phyloP scores from a whole-genome alignment of 208 protist genomes.

The Porcisia hertigi region DNA sequence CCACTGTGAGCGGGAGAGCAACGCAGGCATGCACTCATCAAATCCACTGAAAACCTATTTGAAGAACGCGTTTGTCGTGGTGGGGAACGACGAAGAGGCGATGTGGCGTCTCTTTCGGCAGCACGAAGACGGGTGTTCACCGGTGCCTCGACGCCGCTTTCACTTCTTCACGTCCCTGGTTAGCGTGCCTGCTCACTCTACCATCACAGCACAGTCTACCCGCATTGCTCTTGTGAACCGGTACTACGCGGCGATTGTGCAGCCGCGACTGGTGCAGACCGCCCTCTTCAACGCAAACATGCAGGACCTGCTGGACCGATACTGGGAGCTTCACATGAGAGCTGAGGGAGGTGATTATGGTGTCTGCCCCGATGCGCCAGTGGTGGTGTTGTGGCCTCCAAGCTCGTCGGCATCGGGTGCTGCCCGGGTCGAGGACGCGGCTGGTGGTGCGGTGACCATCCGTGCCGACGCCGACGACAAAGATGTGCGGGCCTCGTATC shows the following conservation, averaged over 20 bases:
- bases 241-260: conserved; percentile 47
- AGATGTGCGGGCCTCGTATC: conserved; percentile 14
- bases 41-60: neutral
- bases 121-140: neutral
- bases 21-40: neutral
- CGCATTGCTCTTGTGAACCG: conserved; percentile 38
- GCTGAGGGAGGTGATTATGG: neutral
- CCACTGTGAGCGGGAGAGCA: neutral
- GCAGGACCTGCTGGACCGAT: conserved; percentile 39
- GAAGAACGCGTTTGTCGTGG: conserved; percentile 26
- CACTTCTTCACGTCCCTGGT: conserved; percentile 30
- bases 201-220: neutral
- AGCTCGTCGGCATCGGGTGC: neutral
- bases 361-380: conserved; percentile 15
- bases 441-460: neutral
- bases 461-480: neutral
- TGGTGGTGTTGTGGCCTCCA: conserved; percentile 29
- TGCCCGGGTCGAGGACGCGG: neutral
- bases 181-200: neutral
- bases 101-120: conserved; percentile 12
- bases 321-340: conserved; percentile 37
- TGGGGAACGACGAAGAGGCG: conserved; percentile 8
- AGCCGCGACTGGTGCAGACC: conserved; percentile 37
- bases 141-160: neutral
- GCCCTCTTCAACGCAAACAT: conserved; percentile 38